Evolutionary conservation across 768 basidiomycete genomes (phyloP).

Genomic region (Postia placenta): DNA sequence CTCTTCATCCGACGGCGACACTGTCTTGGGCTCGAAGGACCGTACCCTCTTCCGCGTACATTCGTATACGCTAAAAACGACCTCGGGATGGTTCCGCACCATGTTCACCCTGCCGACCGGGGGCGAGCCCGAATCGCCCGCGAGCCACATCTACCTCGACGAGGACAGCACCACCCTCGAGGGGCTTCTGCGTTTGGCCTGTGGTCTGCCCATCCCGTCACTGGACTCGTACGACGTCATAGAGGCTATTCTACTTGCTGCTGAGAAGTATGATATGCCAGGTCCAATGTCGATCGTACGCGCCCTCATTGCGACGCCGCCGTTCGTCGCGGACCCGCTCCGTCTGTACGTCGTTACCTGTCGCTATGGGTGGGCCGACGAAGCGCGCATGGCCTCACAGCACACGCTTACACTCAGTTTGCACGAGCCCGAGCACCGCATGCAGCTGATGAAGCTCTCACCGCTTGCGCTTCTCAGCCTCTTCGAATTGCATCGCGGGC

Average conservation of each 20-base stretch:
- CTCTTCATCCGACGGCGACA: constrained; percentile 46
- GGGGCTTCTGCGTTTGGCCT: constrained; percentile 53
- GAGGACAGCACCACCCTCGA: constrained; percentile 53
- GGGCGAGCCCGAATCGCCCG: constrained; percentile 6
- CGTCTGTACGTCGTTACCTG: constrained; percentile 27
- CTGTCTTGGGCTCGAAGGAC: constrained; percentile 46
- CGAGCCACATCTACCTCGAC: constrained; percentile 40
- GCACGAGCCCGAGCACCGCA: constrained; percentile 38
- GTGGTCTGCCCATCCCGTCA: constrained; percentile 46
- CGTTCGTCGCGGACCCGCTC: constrained; percentile 31
- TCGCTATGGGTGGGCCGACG: constrained; percentile 54
- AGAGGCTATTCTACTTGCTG: constrained; percentile 53
- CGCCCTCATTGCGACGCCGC: constrained; percentile 47
- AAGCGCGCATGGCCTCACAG: constrained; percentile 47
- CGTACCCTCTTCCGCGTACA: constrained; percentile 52
- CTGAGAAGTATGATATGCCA: constrained; percentile 69
- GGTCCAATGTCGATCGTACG: constrained; percentile 57
- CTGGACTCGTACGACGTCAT: constrained; percentile 47
- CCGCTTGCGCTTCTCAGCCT: constrained; percentile 48
- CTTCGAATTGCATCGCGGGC: constrained; percentile 45
- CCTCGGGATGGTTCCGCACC: constrained; percentile 58
- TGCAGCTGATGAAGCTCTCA: constrained; percentile 41
- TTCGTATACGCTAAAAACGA: constrained; percentile 52
- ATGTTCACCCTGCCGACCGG: constrained; percentile 54
- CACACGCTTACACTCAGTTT: constrained; percentile 51